Evolutionary conservation across 148 eudicot species (phyloP).

Genomic region (Rhododendron henanense): DNA sequence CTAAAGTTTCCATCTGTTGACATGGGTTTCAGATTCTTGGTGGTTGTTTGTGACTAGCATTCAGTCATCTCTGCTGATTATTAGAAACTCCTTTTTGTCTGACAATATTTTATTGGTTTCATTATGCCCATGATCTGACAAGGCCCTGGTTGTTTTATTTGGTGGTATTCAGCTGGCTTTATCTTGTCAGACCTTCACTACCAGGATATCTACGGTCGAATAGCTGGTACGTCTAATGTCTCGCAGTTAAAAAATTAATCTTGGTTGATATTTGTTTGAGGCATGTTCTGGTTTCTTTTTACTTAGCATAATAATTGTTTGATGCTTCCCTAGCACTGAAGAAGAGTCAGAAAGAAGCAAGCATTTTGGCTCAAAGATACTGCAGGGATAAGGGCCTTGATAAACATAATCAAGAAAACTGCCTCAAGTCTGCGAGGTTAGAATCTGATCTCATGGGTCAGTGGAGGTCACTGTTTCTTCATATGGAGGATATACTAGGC

Average conservation of each 20-base stretch:
- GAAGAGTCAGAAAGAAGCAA: slow-evolving; percentile 73
- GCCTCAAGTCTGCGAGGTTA: slow-evolving; percentile 15
- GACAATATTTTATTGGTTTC: not conserved
- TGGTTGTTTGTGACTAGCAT: not conserved
- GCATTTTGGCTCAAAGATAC: slow-evolving; percentile 47
- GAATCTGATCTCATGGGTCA: slow-evolving; percentile 56
- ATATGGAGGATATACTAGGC: slow-evolving; percentile 46
- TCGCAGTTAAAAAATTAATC: not conserved
- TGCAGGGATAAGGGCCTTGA: slow-evolving; percentile 25
- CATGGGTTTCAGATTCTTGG: not conserved
- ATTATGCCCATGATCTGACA: slow-evolving; percentile 16
- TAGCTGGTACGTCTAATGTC: slow-evolving; percentile 40
- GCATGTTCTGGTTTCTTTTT: not conserved
- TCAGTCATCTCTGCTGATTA: not conserved
- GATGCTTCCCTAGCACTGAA: slow-evolving; percentile 34
- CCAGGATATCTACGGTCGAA: slow-evolving; percentile 72
- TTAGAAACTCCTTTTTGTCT: not conserved
- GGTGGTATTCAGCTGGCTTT: slow-evolving; percentile 56
- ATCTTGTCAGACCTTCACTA: slow-evolving; percentile 85
- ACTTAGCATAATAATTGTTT: not conserved
- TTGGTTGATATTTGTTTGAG: not conserved
- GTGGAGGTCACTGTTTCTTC: slow-evolving; percentile 76
- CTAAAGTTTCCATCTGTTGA: not conserved
- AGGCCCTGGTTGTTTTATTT: slow-evolving; percentile 2
- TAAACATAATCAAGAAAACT: slow-evolving; percentile 31